A percentile compares a stretch with the other conserved stretches of the same genome.
Conservation (phyloP, 169 alveolate genomes). For the Plasmodium reichenowi region DNA sequence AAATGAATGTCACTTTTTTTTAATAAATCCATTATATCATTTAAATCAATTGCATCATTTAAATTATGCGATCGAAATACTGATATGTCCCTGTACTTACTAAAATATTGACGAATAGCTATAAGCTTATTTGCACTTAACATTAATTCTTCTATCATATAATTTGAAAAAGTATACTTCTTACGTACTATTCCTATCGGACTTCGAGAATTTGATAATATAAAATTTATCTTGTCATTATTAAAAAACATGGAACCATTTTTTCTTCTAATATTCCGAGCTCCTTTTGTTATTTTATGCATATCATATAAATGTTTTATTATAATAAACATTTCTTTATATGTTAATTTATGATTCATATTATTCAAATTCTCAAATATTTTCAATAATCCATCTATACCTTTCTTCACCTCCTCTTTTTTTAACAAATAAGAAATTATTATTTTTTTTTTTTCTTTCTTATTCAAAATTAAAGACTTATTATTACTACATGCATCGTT, state of each 20-base stretch:
- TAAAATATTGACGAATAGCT: slow-evolving; percentile 84
- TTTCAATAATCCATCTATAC: slow-evolving; percentile 10
- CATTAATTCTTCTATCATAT: slow-evolving; percentile 97
- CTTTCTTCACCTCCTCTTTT: slow-evolving; percentile 4
- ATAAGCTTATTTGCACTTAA: slow-evolving; percentile 96
- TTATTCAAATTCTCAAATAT: slow-evolving; percentile 32
- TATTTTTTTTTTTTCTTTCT: not conserved
- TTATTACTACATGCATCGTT: no score
- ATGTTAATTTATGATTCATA: slow-evolving; percentile 21
- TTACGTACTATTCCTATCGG: slow-evolving; percentile 65
- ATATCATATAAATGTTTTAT: slow-evolving; percentile 44
- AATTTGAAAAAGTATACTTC: slow-evolving; percentile 66
- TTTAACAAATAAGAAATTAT: slow-evolving; percentile 7
- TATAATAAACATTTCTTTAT: slow-evolving; percentile 25
- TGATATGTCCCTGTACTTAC: slow-evolving; percentile 55
- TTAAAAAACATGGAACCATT: slow-evolving; percentile 67
- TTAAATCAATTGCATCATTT: slow-evolving; percentile 23
- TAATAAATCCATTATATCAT: slow-evolving; percentile 60
- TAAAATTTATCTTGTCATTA: slow-evolving; percentile 42
- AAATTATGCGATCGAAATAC: slow-evolving; percentile 56
- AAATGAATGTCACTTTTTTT: slow-evolving; percentile 51
- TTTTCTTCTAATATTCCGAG: slow-evolving; percentile 51
- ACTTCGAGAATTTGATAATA: slow-evolving; percentile 25
- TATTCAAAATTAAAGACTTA: no score
- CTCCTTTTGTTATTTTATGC: slow-evolving; percentile 54